These are phyloP conservation scores for Aurantiochytrium sp. DNA, from an alignment of 108 stramenopile genomes.

Conservation along the genomic window DNA sequence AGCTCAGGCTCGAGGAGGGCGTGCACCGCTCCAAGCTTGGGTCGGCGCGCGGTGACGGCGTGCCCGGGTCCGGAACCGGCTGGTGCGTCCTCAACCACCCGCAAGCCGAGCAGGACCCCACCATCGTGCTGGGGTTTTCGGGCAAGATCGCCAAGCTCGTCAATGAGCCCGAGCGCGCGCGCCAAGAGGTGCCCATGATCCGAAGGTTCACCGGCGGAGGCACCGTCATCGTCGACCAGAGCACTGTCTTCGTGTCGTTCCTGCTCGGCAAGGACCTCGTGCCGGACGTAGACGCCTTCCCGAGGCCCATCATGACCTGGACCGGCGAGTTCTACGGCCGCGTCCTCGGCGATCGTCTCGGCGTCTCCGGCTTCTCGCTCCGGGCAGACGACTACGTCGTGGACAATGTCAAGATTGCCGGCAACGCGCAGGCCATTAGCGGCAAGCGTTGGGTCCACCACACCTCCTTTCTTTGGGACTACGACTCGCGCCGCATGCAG, in stretches of 20 bases:
- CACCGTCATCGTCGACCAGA: slow-evolving; percentile 80
- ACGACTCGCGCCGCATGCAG: slow-evolving; percentile 64
- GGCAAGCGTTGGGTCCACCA: slow-evolving; percentile 83
- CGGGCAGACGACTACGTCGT: slow-evolving; percentile 85
- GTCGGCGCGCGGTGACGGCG: background rate
- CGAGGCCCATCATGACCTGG: slow-evolving; percentile 80
- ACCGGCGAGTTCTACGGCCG: slow-evolving; percentile 64
- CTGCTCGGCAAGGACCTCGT: slow-evolving; percentile 61
- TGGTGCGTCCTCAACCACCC: slow-evolving; percentile 4
- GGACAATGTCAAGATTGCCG: slow-evolving; percentile 75
- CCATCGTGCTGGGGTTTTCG: slow-evolving; percentile 77
- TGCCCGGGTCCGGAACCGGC: background rate
- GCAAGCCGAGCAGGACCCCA: slow-evolving; percentile 33
- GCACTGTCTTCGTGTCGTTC: slow-evolving; percentile 71
- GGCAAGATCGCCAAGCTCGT: slow-evolving; percentile 72
- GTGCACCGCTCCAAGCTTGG: background rate
- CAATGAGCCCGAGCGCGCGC: slow-evolving; percentile 49
- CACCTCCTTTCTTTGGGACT: slow-evolving; percentile 88
- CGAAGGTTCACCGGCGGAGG: slow-evolving; percentile 90
- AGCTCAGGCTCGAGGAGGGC: background rate
- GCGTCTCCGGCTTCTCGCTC: slow-evolving; percentile 44
- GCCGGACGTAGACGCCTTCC: slow-evolving; percentile 61
- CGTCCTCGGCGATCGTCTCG: background rate
- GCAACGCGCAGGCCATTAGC: slow-evolving; percentile 86
- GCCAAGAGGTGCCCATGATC: slow-evolving; percentile 64